Conservation (phyloP, 768 basidiomycete species). For the Phaeotremella skinneri region DNA sequence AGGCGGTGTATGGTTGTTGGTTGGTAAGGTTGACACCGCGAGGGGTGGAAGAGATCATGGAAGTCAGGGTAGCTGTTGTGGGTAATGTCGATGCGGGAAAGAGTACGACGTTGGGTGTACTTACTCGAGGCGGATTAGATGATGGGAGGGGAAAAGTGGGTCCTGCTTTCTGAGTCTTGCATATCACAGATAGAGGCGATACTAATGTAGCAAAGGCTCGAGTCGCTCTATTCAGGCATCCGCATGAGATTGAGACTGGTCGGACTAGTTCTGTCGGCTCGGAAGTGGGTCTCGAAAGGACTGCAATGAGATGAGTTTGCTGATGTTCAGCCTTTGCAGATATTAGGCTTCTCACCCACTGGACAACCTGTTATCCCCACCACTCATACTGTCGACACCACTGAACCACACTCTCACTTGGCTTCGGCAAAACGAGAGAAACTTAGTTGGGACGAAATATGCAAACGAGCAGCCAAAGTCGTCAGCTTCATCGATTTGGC, state of each 20-base stretch:
- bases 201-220: constrained; percentile 71
- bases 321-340: constrained; percentile 55
- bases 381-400: constrained; percentile 42
- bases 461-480: constrained; percentile 81
- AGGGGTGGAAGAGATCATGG: constrained; percentile 54
- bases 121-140: constrained; percentile 72
- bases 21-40: constrained; percentile 37
- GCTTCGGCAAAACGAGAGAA: constrained; percentile 63
- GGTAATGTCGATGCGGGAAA: constrained; percentile 86
- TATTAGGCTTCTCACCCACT: constrained; percentile 77
- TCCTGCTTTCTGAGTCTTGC: constrained; percentile 9
- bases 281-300: constrained; percentile 62
- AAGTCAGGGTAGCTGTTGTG: constrained; percentile 92
- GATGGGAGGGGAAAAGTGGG: constrained; percentile 38
- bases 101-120: constrained; percentile 86
- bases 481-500: constrained; percentile 94
- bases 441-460: constrained; percentile 94
- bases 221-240: constrained; percentile 88
- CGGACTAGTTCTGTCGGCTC: constrained; percentile 94
- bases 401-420: constrained; percentile 53
- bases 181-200: constrained; percentile 63
- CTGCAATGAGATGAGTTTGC: not conserved
- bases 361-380: constrained; percentile 77
- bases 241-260: constrained; percentile 95
- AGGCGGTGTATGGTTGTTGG: constrained; percentile 39